A percentile compares a stretch with the other conserved stretches of the same genome.
These are phyloP conservation scores for Chlamydomonas reinhardtii DNA, from an alignment of 163 green algal species.

Conservation along the genomic window DNA sequence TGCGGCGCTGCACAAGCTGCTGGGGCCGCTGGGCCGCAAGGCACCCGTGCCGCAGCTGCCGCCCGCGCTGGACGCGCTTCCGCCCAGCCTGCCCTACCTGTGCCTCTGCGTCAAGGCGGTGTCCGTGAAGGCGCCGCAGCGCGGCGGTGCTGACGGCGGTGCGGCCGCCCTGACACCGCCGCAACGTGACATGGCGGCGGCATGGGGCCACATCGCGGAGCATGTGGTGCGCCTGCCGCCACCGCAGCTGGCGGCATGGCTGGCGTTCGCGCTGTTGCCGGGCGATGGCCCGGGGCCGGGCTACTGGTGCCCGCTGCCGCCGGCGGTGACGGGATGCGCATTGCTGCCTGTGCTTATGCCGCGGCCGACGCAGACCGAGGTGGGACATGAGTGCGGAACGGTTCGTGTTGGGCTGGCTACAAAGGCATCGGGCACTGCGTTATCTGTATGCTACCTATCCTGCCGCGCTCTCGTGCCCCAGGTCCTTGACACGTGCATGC, in stretches of 20 bases:
- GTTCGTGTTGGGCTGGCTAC: too few species aligned
- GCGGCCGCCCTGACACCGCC: background rate
- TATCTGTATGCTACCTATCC: too few species aligned
- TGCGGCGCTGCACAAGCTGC: conserved; percentile 40
- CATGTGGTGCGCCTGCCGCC: background rate
- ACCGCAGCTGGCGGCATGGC: conserved; percentile 14
- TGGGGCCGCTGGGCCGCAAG: conserved; percentile 16
- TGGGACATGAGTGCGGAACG: too few species aligned
- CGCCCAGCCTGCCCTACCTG: conserved; percentile 17
- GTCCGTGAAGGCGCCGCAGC: background rate
- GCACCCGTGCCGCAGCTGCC: conserved; percentile 3
- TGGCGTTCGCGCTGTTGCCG: conserved; percentile 35
- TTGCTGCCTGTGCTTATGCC: background rate
- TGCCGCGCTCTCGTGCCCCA: background rate
- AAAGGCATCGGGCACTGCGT: too few species aligned
- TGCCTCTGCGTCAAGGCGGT: conserved; percentile 39
- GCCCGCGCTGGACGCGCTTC: conserved; percentile 12
- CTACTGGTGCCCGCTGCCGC: conserved; percentile 12
- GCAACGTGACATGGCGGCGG: conserved; percentile 24
- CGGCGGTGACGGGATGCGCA: conserved; percentile 9
- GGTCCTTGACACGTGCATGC: conserved; percentile 36
- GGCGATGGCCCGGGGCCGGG: too few species aligned
- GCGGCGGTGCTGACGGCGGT: background rate
- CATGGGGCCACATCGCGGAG: conserved; percentile 33
- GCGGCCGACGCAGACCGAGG: background rate